These are phyloP conservation scores for Nemania sp. DNA, from an alignment of 2,329 filamentous ascomycete genomes.

Conservation along the genomic window DNA sequence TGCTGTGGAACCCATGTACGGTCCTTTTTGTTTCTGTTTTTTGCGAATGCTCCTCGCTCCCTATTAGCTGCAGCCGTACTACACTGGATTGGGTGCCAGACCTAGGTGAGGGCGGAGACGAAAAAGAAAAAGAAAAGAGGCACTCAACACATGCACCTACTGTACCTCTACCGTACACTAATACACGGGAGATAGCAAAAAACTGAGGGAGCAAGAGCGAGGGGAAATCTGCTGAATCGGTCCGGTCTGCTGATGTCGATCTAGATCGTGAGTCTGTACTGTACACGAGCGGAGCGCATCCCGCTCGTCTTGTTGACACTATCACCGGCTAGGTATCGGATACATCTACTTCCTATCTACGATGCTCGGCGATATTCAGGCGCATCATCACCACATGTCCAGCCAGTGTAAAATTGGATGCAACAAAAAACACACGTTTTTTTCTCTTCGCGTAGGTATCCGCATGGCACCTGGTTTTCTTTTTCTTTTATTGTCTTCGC, in stretches of 20 bases:
- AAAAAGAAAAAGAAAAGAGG: background rate
- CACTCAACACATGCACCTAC: background rate
- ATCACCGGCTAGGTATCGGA: background rate
- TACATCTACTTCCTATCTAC: background rate
- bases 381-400: background rate
- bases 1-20: slow-evolving; percentile 27
- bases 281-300: background rate
- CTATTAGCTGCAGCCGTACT: background rate
- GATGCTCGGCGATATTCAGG: background rate
- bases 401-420: background rate
- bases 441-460: background rate
- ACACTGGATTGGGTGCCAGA: slow-evolving; percentile 9
- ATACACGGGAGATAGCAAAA: background rate
- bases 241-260: background rate
- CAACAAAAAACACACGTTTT: background rate
- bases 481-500: background rate
- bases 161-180: background rate
- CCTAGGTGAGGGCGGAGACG: slow-evolving; percentile 21
- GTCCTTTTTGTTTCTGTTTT: slow-evolving; percentile 21
- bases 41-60: too few relatives aligned
- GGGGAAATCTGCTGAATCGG: slow-evolving; percentile 1
- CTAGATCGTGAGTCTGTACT: background rate
- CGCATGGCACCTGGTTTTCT: background rate
- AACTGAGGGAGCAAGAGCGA: background rate
- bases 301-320: background rate